Evolutionary conservation across 352 stramenopile species (phyloP).

Genomic region (Phytophthora ohioensis): DNA sequence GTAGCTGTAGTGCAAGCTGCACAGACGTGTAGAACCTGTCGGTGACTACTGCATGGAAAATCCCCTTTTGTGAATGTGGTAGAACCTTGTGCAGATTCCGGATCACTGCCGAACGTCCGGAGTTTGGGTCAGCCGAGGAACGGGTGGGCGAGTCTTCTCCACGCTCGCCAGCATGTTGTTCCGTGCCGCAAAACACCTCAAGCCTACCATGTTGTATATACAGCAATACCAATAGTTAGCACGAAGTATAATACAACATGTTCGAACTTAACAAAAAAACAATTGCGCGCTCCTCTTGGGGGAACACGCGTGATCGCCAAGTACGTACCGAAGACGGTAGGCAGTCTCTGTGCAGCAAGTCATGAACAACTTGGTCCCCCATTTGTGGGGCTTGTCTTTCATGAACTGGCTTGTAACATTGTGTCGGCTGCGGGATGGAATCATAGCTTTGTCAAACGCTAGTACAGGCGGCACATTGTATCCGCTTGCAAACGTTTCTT

Average conservation of each 20-base stretch:
- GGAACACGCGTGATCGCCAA: too few relatives aligned
- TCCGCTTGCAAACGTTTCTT: not conserved
- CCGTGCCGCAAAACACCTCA: conserved; percentile 18
- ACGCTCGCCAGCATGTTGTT: conserved; percentile 8
- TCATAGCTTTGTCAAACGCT: conserved; percentile 28
- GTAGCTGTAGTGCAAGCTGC: conserved; percentile 22
- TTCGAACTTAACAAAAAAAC: conserved; percentile 2
- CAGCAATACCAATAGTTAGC: not conserved
- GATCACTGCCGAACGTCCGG: conserved; percentile 7
- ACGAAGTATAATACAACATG: conserved; percentile 2
- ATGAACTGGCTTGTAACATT: conserved; percentile 18
- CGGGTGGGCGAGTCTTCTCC: not conserved
- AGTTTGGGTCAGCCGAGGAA: conserved; percentile 18
- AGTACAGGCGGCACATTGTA: conserved; percentile 15
- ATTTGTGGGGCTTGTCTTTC: conserved; percentile 34
- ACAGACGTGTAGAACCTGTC: conserved; percentile 32
- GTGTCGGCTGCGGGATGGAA: conserved; percentile 5
- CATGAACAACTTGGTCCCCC: conserved; percentile 29
- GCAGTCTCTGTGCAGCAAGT: conserved; percentile 23
- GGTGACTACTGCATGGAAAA: conserved; percentile 13
- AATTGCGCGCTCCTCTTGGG: not conserved
- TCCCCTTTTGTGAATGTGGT: not conserved
- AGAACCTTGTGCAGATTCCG: conserved; percentile 18
- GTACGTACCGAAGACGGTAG: conserved; percentile 14
- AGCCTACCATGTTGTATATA: conserved; percentile 16